Evolutionary conservation across 75 land plant species (phyloP).

Genomic region (Cunninghamia lanceolata): DNA sequence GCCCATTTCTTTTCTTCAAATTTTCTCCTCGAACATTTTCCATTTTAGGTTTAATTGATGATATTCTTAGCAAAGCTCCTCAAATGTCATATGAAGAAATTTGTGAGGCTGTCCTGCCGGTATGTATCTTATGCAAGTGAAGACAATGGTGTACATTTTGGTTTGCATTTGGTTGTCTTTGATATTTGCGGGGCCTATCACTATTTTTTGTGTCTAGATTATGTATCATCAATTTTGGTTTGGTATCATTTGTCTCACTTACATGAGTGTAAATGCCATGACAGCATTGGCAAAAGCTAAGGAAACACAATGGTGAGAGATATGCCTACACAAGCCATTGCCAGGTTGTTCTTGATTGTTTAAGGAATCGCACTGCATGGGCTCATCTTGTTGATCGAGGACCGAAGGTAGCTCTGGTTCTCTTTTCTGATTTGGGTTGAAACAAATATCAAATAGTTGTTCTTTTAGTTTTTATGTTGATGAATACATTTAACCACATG

Average conservation of each 20-base stretch:
- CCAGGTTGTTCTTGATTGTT: constrained; percentile 81
- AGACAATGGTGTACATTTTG: constrained; percentile 4
- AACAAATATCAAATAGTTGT: not conserved
- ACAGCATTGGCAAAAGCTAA: constrained; percentile 80
- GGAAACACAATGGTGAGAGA: constrained; percentile 84
- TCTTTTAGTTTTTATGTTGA: not conserved
- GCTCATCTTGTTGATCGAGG: constrained; percentile 73
- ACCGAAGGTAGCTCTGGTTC: constrained; percentile 52
- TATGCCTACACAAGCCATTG: constrained; percentile 79
- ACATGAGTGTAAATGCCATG: constrained; percentile 12
- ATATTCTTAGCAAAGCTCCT: constrained; percentile 54
- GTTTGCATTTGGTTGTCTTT: not conserved
- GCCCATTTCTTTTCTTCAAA: not conserved
- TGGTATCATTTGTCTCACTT: not conserved
- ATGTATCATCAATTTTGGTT: constrained; percentile 5
- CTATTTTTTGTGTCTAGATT: not conserved
- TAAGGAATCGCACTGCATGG: constrained; percentile 74
- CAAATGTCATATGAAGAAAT: constrained; percentile 67
- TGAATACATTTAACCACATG: not conserved
- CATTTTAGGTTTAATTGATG: constrained; percentile 62
- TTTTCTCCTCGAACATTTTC: not conserved
- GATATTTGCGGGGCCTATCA: constrained; percentile 1
- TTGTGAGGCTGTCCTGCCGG: constrained; percentile 75
- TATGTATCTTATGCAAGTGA: constrained; percentile 25
- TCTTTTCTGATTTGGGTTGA: not conserved